phyloP scores from a whole-genome alignment of 2,329 filamentous ascomycete genomes.

The Penicillium sclerotiorum region DNA sequence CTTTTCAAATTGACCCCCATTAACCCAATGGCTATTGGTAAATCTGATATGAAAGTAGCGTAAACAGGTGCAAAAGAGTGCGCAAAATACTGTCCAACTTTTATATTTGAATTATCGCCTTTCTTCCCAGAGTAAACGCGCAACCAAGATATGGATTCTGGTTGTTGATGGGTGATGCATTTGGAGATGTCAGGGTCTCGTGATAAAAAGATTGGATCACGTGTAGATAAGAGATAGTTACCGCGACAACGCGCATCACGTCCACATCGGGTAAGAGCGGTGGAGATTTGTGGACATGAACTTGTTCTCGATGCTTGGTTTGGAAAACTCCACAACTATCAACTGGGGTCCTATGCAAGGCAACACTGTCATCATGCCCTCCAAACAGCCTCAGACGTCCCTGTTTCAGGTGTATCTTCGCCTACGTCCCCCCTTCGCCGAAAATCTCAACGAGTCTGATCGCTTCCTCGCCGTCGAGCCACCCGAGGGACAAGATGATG shows the following conservation, averaged over 20 bases:
- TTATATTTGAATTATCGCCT: no score
- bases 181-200: background rate
- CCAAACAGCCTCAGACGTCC: slow-evolving; percentile 56
- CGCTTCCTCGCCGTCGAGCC: slow-evolving; percentile 80
- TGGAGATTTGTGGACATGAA: slow-evolving; percentile 18
- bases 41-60: no score
- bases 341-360: slow-evolving; percentile 3
- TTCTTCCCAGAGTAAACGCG: no score
- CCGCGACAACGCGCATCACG: slow-evolving; percentile 9
- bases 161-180: no score
- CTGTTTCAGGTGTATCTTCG: slow-evolving; percentile 93
- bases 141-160: no score
- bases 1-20: no score
- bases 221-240: slow-evolving; percentile 4
- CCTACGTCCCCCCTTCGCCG: slow-evolving; percentile 66
- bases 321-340: slow-evolving; percentile 12
- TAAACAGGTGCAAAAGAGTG: no score
- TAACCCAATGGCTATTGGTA: no score
- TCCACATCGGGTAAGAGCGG: slow-evolving; percentile 5
- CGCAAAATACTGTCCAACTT: no score
- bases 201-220: background rate
- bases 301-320: slow-evolving; percentile 8
- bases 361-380: slow-evolving; percentile 26
- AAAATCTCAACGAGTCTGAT: slow-evolving; percentile 50
- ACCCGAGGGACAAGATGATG: slow-evolving; percentile 42